Evolutionary conservation across 345 rosid genomes (phyloP), one percentile per base, ranked within the genome.

Genomic region (Capsella bursapastoris): DNA sequence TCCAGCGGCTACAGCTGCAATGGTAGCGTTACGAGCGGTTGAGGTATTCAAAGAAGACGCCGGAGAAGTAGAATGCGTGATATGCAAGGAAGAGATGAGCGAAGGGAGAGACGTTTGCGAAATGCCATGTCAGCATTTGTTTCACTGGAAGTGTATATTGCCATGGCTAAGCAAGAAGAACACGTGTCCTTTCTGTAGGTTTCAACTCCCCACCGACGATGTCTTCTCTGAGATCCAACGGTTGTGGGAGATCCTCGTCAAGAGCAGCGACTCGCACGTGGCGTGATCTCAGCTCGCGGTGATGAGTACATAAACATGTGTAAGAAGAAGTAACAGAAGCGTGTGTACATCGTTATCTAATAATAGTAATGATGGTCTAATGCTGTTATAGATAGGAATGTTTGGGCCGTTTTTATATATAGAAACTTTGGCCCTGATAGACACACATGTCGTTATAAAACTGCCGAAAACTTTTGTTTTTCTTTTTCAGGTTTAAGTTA

Each of bases 161-260:
- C 91, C 88, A 4, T 95, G 99, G 99, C 72, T 95, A 22, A 76
- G 76, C 74, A 87, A 87, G 83, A 88, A 82, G 81, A 92, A 89
- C 80, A 92, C 90, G 44, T 95, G 99, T 69, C 99, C 98, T 0
- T 90, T 83, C 51, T 95, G 99, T 83, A 75, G 99, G 85, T 88
- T 85, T 73, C 87, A 80, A 81, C 92, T 95, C 13, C 99, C 97
- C 3, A 80, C 92, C 5, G 97, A 95, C 56, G 96, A 95, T 78
- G 88, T 84, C 7, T 76, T 80, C 37, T 85, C 81, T 0, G 99
- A 95, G 87, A 85, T 95, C 85, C 81, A 77, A 64, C 94, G 99
- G 88, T 81, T 90, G 22, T 92, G 99, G 99, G 76, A 56, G 57
- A 53, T 78, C 59, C 84, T 92, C 9, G 65, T 78, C 50, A 84